These are phyloP conservation scores for Trifolium fragiferum DNA, from an alignment of 306 rosid species.

Conservation along the genomic window DNA sequence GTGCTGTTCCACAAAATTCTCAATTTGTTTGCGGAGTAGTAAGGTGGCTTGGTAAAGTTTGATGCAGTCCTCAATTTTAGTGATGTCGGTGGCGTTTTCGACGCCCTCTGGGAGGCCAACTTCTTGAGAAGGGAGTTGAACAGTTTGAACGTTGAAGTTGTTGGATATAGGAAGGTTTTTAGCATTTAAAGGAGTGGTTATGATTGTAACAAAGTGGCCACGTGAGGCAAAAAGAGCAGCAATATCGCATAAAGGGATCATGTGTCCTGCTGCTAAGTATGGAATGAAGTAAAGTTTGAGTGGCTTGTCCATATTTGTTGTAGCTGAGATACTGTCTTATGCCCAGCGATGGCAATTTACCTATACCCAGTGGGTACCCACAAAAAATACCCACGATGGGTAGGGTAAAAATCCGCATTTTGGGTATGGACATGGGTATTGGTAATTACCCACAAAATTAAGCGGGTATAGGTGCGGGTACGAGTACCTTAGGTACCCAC, in stretches of 20 bases:
- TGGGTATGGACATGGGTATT: too few relatives aligned
- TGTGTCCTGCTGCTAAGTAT: conserved; percentile 47
- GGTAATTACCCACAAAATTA: too few relatives aligned
- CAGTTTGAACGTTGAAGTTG: conserved; percentile 10
- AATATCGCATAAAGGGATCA: conserved; percentile 50
- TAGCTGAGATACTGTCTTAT: background rate
- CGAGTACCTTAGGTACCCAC: too few relatives aligned
- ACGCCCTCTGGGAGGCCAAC: conserved; percentile 46
- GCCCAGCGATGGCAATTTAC: too few relatives aligned
- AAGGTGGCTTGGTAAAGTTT: background rate
- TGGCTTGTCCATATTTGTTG: conserved; percentile 30
- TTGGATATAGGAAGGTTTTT: background rate
- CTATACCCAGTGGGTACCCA: too few relatives aligned
- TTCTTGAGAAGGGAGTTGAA: conserved; percentile 40
- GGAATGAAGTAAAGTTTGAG: conserved; percentile 51
- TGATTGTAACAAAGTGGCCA: conserved; percentile 48
- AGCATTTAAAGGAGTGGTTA: conserved; percentile 50
- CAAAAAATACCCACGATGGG: too few relatives aligned
- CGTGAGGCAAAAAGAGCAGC: conserved; percentile 45
- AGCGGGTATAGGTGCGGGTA: too few relatives aligned
- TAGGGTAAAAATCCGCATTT: too few relatives aligned
- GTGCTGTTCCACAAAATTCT: conserved; percentile 21
- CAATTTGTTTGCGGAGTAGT: conserved; percentile 31
- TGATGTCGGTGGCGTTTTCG: background rate
- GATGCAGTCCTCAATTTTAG: background rate